Base-by-base conservation (phyloP, 2,329 filamentous ascomycete species). In the Ilyonectria destructans region DNA sequence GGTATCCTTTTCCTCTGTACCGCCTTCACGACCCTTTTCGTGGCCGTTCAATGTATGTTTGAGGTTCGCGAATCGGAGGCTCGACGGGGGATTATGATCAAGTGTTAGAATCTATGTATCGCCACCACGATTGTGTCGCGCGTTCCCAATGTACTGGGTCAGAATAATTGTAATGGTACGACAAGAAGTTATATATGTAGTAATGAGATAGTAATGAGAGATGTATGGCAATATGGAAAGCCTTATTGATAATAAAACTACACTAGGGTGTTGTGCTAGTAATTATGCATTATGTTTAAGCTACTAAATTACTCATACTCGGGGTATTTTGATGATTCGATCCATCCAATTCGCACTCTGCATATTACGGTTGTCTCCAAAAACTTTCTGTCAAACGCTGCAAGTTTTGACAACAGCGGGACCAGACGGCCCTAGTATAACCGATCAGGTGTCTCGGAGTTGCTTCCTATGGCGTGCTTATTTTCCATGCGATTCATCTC, bases 31-130 rank as follows among this genome's bases (percentile, higher is more conserved):
- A 90, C 89, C 49, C 81, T 98, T 9, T 99, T 97, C 79, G 90
- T 95, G 1, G 95, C 92, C 29, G 89, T 93, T 48, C 96, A 98
- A 83, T 85, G 98, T 77, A 99, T 99, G 96, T 98, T 98, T 84
- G 96, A 99, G 85, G 88, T 97, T 73, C 87, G 96, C 59, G 94
- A 98, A 83, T 86, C 88, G 48, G 96, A 99, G 85, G 89, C 91
- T 82, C 88, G 96, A 75, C 90, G 89, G 74, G 96, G 96, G 1
- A 92, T 98, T 66, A 87, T 89, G 73, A 80, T 98, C 81, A 97
- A 94, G 83, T 98, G 94, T 80, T 97, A 81, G 67, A 69, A 26
- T 46, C n/a, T 21, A 55, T 31, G 40, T 33, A 37, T 17, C 13
- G 46, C 33, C 21, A 31, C 13, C 13, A 26, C 31, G 29, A 33